Base-by-base conservation (phyloP, 2,329 filamentous ascomycete genomes). In the Pseudocercospora fijiensis region DNA sequence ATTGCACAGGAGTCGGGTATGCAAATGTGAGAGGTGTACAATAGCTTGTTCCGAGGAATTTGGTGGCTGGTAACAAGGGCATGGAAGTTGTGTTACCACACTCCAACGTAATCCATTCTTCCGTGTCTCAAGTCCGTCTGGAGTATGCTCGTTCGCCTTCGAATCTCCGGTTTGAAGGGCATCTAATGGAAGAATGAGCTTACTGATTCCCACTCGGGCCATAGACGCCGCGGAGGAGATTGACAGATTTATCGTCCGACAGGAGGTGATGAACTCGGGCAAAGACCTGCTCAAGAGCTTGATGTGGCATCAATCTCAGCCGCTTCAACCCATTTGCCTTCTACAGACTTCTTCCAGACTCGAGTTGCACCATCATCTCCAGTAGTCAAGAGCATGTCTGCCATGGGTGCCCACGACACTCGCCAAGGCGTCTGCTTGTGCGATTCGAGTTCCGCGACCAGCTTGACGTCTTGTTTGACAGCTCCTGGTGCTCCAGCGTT, bases 341-440 rank as follows among this genome's bases (percentile, higher is more conserved):
- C 79, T 57, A 79, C 73, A 8, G 78, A 78, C 73, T 79, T 82
- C 74, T 82, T 82, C 81, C 81, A 83, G 16, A 81, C 77, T 49
- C 79, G 76, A 27, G 82, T 77, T 6, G 77, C 85, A 10, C 89
- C 90, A 74, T 93, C 90, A 67, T 94, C 90, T 2, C 90, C 90
- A 1, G 90, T 90, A 45, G 88, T 90, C 1, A 90, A 87, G 7
- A 94, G 79, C 11, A 93, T 83, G 75, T 91, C 89, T 4, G 89
- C 80, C 74, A 79, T 78, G 27, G 79, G 78, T 11, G 80, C 81
- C 70, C 92, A 94, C 0, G 85, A 85, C 2, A 93, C 86, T 22
- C 89, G 82, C 90, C 90, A 94, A 1, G 92, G 88, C 1, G 89
- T 89, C 18, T 86, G 88, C 57, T 86, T 84, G 73, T 90, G 86